phyloP scores from a whole-genome alignment of 2,329 filamentous ascomycete species.

The Pyrenophora graminea region DNA sequence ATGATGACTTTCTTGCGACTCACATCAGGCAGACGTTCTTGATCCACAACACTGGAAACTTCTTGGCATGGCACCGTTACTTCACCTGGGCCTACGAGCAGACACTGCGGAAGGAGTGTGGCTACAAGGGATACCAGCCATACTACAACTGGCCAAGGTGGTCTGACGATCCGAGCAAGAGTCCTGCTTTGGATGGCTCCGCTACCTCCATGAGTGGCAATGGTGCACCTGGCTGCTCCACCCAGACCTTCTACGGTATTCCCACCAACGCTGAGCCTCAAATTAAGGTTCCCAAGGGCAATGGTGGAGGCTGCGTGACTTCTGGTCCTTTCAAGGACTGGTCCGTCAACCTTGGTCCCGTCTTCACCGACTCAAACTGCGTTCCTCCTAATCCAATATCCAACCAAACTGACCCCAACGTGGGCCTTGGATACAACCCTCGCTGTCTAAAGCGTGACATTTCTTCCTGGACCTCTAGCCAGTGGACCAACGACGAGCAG shows the following conservation, averaged over 20 bases:
- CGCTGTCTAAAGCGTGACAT: slow-evolving; percentile 47
- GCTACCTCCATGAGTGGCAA: slow-evolving; percentile 53
- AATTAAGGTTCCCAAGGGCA: slow-evolving; percentile 52
- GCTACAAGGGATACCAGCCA: slow-evolving; percentile 36
- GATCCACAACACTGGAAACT: slow-evolving; percentile 37
- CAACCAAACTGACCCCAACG: slow-evolving; percentile 32
- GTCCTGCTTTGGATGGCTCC: slow-evolving; percentile 60
- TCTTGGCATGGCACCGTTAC: slow-evolving; percentile 35
- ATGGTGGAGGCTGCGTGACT: slow-evolving; percentile 59
- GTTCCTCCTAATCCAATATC: slow-evolving; percentile 31
- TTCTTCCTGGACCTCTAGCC: slow-evolving; percentile 29
- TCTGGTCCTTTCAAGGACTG: slow-evolving; percentile 57
- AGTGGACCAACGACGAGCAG: slow-evolving; percentile 36
- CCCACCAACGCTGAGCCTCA: slow-evolving; percentile 24
- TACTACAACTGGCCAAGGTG: slow-evolving; percentile 40
- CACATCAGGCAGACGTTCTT: slow-evolving; percentile 38
- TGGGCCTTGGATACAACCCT: slow-evolving; percentile 34
- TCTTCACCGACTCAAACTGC: slow-evolving; percentile 45
- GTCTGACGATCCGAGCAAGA: slow-evolving; percentile 42
- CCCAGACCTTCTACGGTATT: slow-evolving; percentile 32
- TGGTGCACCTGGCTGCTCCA: slow-evolving; percentile 41
- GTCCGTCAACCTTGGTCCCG: slow-evolving; percentile 53
- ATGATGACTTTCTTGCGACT: slow-evolving; percentile 39
- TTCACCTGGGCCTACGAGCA: slow-evolving; percentile 37
- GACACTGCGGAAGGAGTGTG: slow-evolving; percentile 35